These are phyloP conservation scores for Pleurotus giganteus DNA, from an alignment of 768 basidiomycete species.

Conservation along the genomic window DNA sequence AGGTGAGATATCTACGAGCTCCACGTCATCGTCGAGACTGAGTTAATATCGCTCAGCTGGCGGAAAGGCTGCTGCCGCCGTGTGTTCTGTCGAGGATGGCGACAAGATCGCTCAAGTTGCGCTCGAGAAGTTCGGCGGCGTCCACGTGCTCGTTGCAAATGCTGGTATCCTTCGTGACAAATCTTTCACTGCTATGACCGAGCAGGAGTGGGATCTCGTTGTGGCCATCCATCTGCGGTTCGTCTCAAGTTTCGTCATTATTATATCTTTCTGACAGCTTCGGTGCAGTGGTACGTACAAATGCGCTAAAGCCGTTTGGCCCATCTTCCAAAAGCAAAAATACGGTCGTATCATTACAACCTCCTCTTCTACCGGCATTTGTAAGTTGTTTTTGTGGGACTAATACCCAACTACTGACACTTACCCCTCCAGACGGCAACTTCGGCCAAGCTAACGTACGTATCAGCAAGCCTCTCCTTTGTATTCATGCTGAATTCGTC, in stretches of 20 bases:
- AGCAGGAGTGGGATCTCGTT: slow-evolving; percentile 93
- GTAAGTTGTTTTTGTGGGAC: slow-evolving; percentile 43
- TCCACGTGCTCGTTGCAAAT: slow-evolving; percentile 89
- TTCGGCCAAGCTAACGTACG: slow-evolving; percentile 90
- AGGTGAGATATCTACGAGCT: slow-evolving; percentile 39
- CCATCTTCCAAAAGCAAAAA: slow-evolving; percentile 93
- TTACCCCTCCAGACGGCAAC: slow-evolving; percentile 68
- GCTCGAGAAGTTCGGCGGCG: slow-evolving; percentile 80
- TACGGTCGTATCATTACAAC: slow-evolving; percentile 95
- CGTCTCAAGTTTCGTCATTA: slow-evolving; percentile 11
- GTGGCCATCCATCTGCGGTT: slow-evolving; percentile 80
- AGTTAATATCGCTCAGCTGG: slow-evolving; percentile 52
- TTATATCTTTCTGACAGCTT: slow-evolving; percentile 7
- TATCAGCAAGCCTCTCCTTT: not conserved
- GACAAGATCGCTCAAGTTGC: slow-evolving; percentile 87
- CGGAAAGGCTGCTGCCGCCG: slow-evolving; percentile 80
- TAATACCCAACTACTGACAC: slow-evolving; percentile 1
- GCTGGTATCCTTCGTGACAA: slow-evolving; percentile 95
- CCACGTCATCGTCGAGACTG: not conserved
- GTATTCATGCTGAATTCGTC: slow-evolving; percentile 6
- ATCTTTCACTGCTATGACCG: slow-evolving; percentile 85
- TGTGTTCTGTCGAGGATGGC: slow-evolving; percentile 90
- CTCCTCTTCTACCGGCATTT: slow-evolving; percentile 89
- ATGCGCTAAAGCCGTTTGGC: slow-evolving; percentile 96
- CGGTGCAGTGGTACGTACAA: slow-evolving; percentile 79